Percentiles rank a stretch among this genome's conserved stretches.
phyloP scores from a whole-genome alignment of 2,329 filamentous ascomycete species.

The Apiospora marii region DNA sequence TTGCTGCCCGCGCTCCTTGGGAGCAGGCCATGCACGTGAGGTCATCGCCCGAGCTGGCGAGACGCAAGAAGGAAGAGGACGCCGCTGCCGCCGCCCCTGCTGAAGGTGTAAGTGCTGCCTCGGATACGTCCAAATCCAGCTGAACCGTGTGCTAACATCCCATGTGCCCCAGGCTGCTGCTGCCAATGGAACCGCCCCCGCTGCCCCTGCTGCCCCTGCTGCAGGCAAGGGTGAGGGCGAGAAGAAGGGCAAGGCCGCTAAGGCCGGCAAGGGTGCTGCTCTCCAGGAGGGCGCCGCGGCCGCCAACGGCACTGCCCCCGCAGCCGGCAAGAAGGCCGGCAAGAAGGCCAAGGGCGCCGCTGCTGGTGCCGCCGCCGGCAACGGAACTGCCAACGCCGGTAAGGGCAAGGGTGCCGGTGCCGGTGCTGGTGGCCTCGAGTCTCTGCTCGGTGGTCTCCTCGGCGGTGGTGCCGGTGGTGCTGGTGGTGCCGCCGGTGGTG shows the following conservation, averaged over 20 bases:
- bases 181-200: slow-evolving; percentile 15
- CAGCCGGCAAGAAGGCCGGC: slow-evolving; percentile 6
- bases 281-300: slow-evolving; percentile 1
- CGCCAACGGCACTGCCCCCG: slow-evolving; percentile 17
- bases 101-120: not conserved
- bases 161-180: not conserved
- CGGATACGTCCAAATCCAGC: too few relatives aligned
- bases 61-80: slow-evolving; percentile 18
- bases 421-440: not conserved
- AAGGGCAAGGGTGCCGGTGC: slow-evolving; percentile 18
- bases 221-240: slow-evolving; percentile 12
- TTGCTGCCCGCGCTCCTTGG: slow-evolving; percentile 23
- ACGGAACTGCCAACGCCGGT: slow-evolving; percentile 22
- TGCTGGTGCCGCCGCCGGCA: slow-evolving; percentile 3
- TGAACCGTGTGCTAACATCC: not conserved
- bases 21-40: slow-evolving; percentile 15
- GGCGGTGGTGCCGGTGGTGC: not conserved
- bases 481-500: not conserved
- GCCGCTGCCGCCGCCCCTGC: slow-evolving; percentile 5
- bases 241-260: slow-evolving; percentile 21
- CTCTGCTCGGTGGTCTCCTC: not conserved
- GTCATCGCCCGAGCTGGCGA: slow-evolving; percentile 3
- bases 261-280: slow-evolving; percentile 16
- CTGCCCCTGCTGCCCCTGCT: slow-evolving; percentile 22
- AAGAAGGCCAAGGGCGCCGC: slow-evolving; percentile 17